These are phyloP conservation scores for Trichoderma endophyticum DNA, from an alignment of 2,329 filamentous ascomycete species.

Conservation along the genomic window DNA sequence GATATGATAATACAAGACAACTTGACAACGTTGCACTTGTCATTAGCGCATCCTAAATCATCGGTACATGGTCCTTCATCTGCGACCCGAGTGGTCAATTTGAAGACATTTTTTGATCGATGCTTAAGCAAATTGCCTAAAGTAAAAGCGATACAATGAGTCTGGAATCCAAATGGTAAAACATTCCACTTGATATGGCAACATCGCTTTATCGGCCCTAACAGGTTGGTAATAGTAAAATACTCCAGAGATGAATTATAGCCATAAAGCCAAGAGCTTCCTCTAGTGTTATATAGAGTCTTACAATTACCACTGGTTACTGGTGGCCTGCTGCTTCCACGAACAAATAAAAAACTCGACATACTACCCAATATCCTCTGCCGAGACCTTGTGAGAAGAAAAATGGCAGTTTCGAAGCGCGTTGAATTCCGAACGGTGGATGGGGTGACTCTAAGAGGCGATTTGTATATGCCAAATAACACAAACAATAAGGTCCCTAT, in stretches of 20 bases:
- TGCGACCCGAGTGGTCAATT: background rate
- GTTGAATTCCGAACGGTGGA: background rate
- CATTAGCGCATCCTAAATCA: too few species aligned
- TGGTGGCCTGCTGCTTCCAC: background rate
- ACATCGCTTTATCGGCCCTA: background rate
- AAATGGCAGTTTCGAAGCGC: background rate
- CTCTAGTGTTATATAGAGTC: background rate
- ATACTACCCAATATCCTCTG: background rate
- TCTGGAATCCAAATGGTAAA: background rate
- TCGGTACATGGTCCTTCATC: background rate
- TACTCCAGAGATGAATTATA: background rate
- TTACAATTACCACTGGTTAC: background rate
- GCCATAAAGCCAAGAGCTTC: background rate
- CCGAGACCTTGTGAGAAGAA: background rate
- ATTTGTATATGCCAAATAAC: background rate
- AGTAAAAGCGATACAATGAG: background rate
- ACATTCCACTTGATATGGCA: background rate
- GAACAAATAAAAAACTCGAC: background rate
- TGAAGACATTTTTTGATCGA: background rate
- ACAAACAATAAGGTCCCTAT: background rate
- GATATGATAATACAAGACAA: too few species aligned
- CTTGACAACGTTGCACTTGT: too few species aligned
- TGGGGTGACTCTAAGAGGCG: background rate
- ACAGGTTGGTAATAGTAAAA: background rate
- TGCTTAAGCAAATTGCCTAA: background rate